phyloP scores from a whole-genome alignment of 2,329 filamentous ascomycete species.

The Aschersonia sp. region DNA sequence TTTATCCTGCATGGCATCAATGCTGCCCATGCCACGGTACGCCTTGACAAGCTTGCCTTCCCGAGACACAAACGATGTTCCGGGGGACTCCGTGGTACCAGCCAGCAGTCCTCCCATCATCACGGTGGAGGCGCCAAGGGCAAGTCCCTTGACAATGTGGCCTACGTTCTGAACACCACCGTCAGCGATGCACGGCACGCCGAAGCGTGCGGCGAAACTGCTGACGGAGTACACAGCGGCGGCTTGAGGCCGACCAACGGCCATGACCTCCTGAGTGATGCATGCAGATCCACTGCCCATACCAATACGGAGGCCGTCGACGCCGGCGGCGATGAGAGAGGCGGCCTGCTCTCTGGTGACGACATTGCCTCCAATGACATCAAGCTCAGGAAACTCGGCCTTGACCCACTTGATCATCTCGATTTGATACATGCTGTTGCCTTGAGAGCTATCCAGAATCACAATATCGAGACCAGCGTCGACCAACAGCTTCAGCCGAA shows the following conservation, averaged over 20 bases:
- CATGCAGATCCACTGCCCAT: slow-evolving; percentile 98
- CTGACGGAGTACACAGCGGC: slow-evolving; percentile 84
- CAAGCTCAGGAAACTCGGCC: slow-evolving; percentile 65
- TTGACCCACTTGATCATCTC: slow-evolving; percentile 98
- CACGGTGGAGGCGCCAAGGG: slow-evolving; percentile 84
- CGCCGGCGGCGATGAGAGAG: slow-evolving; percentile 78
- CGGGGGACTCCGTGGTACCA: slow-evolving; percentile 93
- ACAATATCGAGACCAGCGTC: slow-evolving; percentile 94
- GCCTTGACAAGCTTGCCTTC: slow-evolving; percentile 98
- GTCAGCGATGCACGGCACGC: slow-evolving; percentile 94
- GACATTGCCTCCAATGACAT: slow-evolving; percentile 97
- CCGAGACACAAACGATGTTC: slow-evolving; percentile 88
- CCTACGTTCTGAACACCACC: slow-evolving; percentile 97
- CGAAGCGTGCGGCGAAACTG: slow-evolving; percentile 79
- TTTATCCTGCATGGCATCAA: slow-evolving; percentile 99
- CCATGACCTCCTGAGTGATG: slow-evolving; percentile 99
- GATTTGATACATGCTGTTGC: slow-evolving; percentile 97
- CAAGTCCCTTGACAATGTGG: slow-evolving; percentile 96
- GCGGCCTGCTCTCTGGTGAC: slow-evolving; percentile 96
- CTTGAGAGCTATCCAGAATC: slow-evolving; percentile 89
- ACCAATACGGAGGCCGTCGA: slow-evolving; percentile 91
- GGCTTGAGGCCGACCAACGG: slow-evolving; percentile 90
- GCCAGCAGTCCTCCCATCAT: slow-evolving; percentile 99
- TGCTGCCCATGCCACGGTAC: slow-evolving; percentile 97
- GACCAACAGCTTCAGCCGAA: slow-evolving; percentile 70